Evolutionary conservation across 2,329 filamentous ascomycete genomes (phyloP).

Genomic region (Pseudohalonectria lignicola): DNA sequence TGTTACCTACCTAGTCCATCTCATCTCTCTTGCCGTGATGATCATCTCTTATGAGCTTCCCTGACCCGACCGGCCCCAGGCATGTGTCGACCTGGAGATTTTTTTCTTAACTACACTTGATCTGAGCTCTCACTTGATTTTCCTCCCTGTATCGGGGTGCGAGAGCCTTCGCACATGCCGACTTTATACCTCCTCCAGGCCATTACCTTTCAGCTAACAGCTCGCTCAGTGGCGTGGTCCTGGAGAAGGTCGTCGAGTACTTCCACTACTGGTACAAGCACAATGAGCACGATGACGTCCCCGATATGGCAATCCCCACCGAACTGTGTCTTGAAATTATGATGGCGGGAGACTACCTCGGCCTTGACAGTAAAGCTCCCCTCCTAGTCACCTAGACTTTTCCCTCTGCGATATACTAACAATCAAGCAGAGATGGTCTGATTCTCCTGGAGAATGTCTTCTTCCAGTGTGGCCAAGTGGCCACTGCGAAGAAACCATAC

Average conservation of each 20-base stretch:
- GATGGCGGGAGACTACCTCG: constrained; percentile 67
- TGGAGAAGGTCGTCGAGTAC: constrained; percentile 76
- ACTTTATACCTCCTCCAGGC: background rate
- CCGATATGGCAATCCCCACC: constrained; percentile 71
- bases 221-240: constrained; percentile 51
- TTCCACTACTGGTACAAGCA: constrained; percentile 74
- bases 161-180: constrained; percentile 4
- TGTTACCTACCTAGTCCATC: background rate
- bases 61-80: background rate
- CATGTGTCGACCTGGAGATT: constrained; percentile 1
- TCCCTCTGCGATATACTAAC: too few species aligned
- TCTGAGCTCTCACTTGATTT: constrained; percentile 8
- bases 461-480: too few species aligned
- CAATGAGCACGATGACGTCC: constrained; percentile 58
- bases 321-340: constrained; percentile 70
- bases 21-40: constrained; percentile 2
- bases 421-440: background rate
- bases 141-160: background rate
- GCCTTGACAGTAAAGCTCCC: constrained; percentile 46
- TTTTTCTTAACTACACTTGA: constrained; percentile 13
- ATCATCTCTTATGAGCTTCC: constrained; percentile 1
- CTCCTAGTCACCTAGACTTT: too few species aligned
- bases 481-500: too few species aligned
- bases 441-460: too few species aligned
- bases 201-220: background rate